phyloP scores from a whole-genome alignment of 345 rosid species.

The Rubroshorea leprosula region DNA sequence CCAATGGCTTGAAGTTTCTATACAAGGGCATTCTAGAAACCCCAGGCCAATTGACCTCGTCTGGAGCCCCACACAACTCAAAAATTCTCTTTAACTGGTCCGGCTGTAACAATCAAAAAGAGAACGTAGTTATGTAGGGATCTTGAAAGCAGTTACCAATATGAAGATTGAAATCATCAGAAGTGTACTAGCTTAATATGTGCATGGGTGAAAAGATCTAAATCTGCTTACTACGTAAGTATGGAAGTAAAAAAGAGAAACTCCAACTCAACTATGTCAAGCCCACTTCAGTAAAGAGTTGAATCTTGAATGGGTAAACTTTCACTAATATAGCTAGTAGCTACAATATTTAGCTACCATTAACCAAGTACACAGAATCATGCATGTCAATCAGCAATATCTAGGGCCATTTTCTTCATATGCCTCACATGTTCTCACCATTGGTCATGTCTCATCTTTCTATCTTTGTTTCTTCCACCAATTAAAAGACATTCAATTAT shows the following conservation, averaged over 20 bases:
- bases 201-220: not conserved
- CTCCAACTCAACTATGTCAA: no score
- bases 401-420: no score
- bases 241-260: no score
- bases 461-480: not conserved
- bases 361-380: no score
- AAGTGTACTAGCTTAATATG: not conserved
- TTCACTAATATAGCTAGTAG: not conserved
- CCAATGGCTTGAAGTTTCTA: slow-evolving; percentile 64
- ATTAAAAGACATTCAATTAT: not conserved
- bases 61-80: slow-evolving; percentile 74
- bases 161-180: no score
- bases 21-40: slow-evolving; percentile 74
- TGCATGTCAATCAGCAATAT: no score
- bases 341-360: not conserved
- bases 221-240: no score
- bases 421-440: no score
- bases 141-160: slow-evolving; percentile 12
- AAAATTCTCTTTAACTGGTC: slow-evolving; percentile 72
- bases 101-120: slow-evolving; percentile 34
- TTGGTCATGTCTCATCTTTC: no score
- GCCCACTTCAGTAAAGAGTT: no score
- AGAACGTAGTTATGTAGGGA: not conserved
- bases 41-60: slow-evolving; percentile 70
- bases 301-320: no score